phyloP scores from a whole-genome alignment of 768 basidiomycete species.

The Lentinus tigrinus region DNA sequence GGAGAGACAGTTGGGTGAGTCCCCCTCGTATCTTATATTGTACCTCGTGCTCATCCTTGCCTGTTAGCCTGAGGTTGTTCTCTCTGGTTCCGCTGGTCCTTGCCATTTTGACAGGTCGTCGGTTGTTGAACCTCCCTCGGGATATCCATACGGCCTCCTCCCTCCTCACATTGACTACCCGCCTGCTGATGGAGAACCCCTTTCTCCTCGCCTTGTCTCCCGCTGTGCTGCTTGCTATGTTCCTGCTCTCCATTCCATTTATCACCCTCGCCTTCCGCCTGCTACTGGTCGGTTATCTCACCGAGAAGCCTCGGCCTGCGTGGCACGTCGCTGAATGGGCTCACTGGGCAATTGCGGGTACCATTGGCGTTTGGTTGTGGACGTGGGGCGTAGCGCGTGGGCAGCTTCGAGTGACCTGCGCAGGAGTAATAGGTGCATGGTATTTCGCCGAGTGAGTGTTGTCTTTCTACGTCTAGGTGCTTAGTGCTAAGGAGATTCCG shows the following conservation, averaged over 20 bases:
- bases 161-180: slow-evolving; percentile 58
- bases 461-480: no score
- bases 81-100: slow-evolving; percentile 71
- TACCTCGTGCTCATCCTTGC: slow-evolving; percentile 14
- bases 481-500: no score
- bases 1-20: slow-evolving; percentile 79
- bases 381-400: slow-evolving; percentile 80
- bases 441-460: slow-evolving; percentile 71
- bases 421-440: slow-evolving; percentile 89
- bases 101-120: slow-evolving; percentile 67
- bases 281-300: slow-evolving; percentile 65
- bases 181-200: slow-evolving; percentile 68
- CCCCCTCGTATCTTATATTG: neutral
- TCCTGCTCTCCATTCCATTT: slow-evolving; percentile 77
- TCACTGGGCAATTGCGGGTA: slow-evolving; percentile 68
- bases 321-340: slow-evolving; percentile 64
- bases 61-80: slow-evolving; percentile 68
- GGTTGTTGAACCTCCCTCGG: slow-evolving; percentile 69
- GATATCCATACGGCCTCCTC: slow-evolving; percentile 67
- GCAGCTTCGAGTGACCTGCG: slow-evolving; percentile 68
- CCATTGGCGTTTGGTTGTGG: slow-evolving; percentile 63
- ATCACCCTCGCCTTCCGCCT: slow-evolving; percentile 76
- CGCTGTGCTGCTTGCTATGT: slow-evolving; percentile 60
- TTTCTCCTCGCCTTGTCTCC: slow-evolving; percentile 77
- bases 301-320: slow-evolving; percentile 39